Evolutionary conservation across 2,329 filamentous ascomycete genomes (phyloP), one percentile per base, ranked within the genome.

Genomic region (Fusarium sp.): DNA sequence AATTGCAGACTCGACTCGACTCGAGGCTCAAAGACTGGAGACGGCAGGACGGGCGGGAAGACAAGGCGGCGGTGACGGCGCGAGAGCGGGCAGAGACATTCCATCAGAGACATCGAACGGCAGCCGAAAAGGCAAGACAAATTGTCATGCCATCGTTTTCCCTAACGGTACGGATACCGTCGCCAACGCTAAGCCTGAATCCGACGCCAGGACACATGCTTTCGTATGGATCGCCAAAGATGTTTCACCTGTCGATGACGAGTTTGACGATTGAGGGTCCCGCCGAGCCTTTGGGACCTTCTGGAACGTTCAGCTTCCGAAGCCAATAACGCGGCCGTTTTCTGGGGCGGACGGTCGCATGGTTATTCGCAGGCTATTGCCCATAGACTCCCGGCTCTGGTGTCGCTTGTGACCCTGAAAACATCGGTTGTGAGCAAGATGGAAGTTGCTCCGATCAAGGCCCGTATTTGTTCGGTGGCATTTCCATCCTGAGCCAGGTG

Each of bases 241-340:
- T 68, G 73, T 75, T 75, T 75, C 71, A 75, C 59, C 33, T 62
- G 38, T 49, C 27, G 54, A 69, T 62, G 50, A 62, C 49, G 46
- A 55, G 67, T 67, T 72, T 69, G 63, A 58, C 50, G 50, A 61
- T 62, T 61, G 56, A 61, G 46, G 58, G 49, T 34, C 67, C 58
- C 58, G 62, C 62, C 57, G 53, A 63, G 54, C 34, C 31, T 61
- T 65, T 60, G 68, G 65, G 70, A 65, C 64, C 65, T 75, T 75
- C 73, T 75, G 73, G 73, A 75, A 75, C 62, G 46, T 67, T 42
- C 49, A 71, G 55, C 55, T 59, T 68, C 61, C 64, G 69, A 71
- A 40, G 65, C 64, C 64, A 61, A 58, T 61, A 61, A 56, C 61
- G 58, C 59, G 60, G 71, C 49, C 53, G 57, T 59, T 57, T 65